Percentiles rank a stretch among this genome's conserved stretches.
phyloP scores from a whole-genome alignment of 139 green algal species.

The Picochlorum sp. region DNA sequence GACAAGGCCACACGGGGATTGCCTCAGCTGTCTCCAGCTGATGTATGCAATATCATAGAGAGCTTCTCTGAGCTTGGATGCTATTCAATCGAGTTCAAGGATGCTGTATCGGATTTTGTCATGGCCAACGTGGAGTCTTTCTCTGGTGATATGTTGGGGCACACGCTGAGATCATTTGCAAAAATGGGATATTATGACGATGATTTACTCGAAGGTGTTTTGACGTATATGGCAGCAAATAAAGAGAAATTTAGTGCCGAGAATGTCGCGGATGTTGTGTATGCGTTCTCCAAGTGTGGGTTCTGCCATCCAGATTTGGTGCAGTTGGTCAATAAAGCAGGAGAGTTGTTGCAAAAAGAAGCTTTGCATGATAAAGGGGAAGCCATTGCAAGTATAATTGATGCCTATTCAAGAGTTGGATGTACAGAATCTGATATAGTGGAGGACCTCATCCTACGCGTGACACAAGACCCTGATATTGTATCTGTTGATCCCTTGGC shows the following conservation, averaged over 20 bases:
- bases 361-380: slow-evolving; percentile 11
- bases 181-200: slow-evolving; percentile 29
- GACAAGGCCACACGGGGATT: slow-evolving; percentile 8
- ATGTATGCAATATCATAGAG: slow-evolving; percentile 27
- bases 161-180: slow-evolving; percentile 26
- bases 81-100: slow-evolving; percentile 26
- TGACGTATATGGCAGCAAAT: slow-evolving; percentile 13
- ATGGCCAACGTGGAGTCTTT: slow-evolving; percentile 22
- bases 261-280: slow-evolving; percentile 34
- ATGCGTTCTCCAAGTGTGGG: slow-evolving; percentile 23
- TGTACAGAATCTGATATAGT: slow-evolving; percentile 26
- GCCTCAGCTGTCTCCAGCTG: slow-evolving; percentile 8
- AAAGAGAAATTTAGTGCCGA: slow-evolving; percentile 23
- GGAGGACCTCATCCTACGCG: slow-evolving; percentile 17
- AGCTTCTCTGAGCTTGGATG: slow-evolving; percentile 4
- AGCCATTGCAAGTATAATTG: slow-evolving; percentile 28
- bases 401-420: slow-evolving; percentile 30
- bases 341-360: slow-evolving; percentile 23
- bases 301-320: slow-evolving; percentile 34
- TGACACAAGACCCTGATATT: slow-evolving; percentile 1
- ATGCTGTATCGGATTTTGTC: slow-evolving; percentile 17
- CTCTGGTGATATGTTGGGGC: slow-evolving; percentile 22
- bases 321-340: slow-evolving; percentile 13
- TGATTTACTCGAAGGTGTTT: slow-evolving; percentile 18
- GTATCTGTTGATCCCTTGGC: slow-evolving; percentile 17